Percentiles rank a stretch among this genome's conserved stretches.
Conservation (phyloP, 2,329 filamentous ascomycete species). For the Fusarium napiforme region DNA sequence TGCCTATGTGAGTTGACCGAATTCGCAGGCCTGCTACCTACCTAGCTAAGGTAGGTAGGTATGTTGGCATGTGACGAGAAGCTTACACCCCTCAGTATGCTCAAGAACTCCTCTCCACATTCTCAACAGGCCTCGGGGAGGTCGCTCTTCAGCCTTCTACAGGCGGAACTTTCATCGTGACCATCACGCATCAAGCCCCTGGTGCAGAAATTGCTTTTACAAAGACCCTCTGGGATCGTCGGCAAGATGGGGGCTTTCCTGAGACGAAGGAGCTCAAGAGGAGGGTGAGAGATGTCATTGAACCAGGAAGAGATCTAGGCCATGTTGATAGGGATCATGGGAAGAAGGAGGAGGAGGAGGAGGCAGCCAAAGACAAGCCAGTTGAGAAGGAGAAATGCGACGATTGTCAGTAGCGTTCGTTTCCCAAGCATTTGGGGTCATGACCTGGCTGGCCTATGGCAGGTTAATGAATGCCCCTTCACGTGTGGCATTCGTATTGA, state of each 20-base stretch:
- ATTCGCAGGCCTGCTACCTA: background rate
- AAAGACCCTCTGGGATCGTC: slow-evolving; percentile 86
- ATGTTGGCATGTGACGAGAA: background rate
- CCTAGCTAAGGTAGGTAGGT: too few species aligned
- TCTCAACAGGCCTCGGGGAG: slow-evolving; percentile 84
- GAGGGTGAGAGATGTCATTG: slow-evolving; percentile 81
- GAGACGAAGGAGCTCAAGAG: slow-evolving; percentile 94
- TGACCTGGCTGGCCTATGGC: background rate
- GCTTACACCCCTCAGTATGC: slow-evolving; percentile 70
- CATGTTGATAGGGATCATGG: slow-evolving; percentile 75
- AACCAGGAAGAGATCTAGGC: slow-evolving; percentile 80
- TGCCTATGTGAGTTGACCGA: slow-evolving; percentile 74
- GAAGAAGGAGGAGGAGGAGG: background rate
- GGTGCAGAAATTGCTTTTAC: slow-evolving; percentile 43
- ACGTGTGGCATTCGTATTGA: background rate
- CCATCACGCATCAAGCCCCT: slow-evolving; percentile 60
- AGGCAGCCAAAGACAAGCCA: slow-evolving; percentile 1
- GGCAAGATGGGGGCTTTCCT: slow-evolving; percentile 87
- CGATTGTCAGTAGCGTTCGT: slow-evolving; percentile 40
- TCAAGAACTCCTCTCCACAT: slow-evolving; percentile 95
- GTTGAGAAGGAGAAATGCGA: slow-evolving; percentile 37
- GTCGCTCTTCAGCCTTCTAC: slow-evolving; percentile 87
- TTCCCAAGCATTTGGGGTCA: background rate
- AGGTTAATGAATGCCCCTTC: background rate
- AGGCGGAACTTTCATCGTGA: slow-evolving; percentile 84